Evolutionary conservation across 768 basidiomycete genomes (phyloP), one percentile per base, ranked within the genome.

Genomic region (Rhizopogon vesiculosus): DNA sequence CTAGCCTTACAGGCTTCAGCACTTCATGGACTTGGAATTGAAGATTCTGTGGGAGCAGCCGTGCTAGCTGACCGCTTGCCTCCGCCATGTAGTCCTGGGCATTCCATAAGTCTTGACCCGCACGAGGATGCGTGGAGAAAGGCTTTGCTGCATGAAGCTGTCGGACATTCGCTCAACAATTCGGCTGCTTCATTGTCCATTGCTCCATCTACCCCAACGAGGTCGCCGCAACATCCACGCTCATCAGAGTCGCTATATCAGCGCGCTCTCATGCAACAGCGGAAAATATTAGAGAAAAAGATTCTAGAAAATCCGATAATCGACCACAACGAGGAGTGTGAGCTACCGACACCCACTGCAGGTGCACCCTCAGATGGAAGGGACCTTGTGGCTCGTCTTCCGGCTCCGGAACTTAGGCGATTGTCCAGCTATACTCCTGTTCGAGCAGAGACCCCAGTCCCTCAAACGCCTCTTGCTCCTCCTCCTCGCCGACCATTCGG

Each of bases 1-100:
- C 86, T 91, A 61, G 82, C 86, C 7, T 80, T 87, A 40, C 89
- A 91, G 64, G 80, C 89, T 25, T 89, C 89, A 53, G 86, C 85
- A 15, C 62, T 86, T 49, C 83, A 85, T 62, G 89, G 85, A 15
- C 71, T 91, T 62, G 85, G 87, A 43, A 87, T 89, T 42, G 77
- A 82, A 57, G 87, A 89, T 46, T 89, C 88, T 28, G 73, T 91
- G 7, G 86, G 87, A 54, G 89, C 89, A 33, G 89, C 83, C 42
- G 66, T 84, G n/a, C 72, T 91, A 40, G 89, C 89, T 4, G 87
- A 90, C 56, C 79, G 80, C 19, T 69, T 91, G n/a, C 86, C 86
- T 9, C 85, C 86, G 1, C 79, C 82, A 18, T 72, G 69, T 31
- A 87, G 81, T 59, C 85, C 86, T n/a, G 83, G 80, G 25, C 67